Conservation (phyloP, 768 basidiomycete genomes). For the Tubosaeta sp. region DNA sequence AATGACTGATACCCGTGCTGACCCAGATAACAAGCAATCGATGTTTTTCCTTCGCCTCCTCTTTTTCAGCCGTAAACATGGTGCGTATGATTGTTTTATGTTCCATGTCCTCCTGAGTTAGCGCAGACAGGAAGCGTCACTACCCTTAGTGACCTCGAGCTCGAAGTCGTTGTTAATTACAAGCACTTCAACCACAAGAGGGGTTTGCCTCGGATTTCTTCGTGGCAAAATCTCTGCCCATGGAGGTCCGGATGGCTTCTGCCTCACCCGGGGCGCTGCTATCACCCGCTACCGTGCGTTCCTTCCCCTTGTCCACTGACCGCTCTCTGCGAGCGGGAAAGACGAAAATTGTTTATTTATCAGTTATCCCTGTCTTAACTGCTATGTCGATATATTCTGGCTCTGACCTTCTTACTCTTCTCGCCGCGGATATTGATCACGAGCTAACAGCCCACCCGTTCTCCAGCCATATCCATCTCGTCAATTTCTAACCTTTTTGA, state of each 20-base stretch:
- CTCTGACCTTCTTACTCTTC: constrained; percentile 7
- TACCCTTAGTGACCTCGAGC: constrained; percentile 53
- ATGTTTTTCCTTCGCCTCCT: constrained; percentile 6
- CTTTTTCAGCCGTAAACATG: constrained; percentile 37
- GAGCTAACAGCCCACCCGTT: constrained; percentile 5
- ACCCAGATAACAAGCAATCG: constrained; percentile 7
- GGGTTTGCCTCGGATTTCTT: constrained; percentile 74
- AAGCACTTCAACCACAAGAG: constrained; percentile 63
- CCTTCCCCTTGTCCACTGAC: constrained; percentile 7
- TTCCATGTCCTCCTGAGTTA: constrained; percentile 1
- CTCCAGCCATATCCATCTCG: constrained; percentile 66
- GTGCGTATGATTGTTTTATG: constrained; percentile 26
- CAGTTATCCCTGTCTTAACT: constrained; percentile 77
- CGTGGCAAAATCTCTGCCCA: constrained; percentile 82
- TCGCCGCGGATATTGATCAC: constrained; percentile 9
- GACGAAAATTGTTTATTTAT: constrained; percentile 34
- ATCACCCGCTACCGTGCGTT: constrained; percentile 89
- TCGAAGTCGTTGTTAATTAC: constrained; percentile 52
- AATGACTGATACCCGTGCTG: no score
- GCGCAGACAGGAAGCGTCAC: constrained; percentile 51
- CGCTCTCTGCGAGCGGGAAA: constrained; percentile 12
- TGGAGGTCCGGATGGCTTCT: constrained; percentile 73
- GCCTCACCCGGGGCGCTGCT: constrained; percentile 68
- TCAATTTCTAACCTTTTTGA: constrained; percentile 81
- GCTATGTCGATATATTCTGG: constrained; percentile 44